phyloP scores from a whole-genome alignment of 139 green algal species.

The Mesotaenium endlicherianum region DNA sequence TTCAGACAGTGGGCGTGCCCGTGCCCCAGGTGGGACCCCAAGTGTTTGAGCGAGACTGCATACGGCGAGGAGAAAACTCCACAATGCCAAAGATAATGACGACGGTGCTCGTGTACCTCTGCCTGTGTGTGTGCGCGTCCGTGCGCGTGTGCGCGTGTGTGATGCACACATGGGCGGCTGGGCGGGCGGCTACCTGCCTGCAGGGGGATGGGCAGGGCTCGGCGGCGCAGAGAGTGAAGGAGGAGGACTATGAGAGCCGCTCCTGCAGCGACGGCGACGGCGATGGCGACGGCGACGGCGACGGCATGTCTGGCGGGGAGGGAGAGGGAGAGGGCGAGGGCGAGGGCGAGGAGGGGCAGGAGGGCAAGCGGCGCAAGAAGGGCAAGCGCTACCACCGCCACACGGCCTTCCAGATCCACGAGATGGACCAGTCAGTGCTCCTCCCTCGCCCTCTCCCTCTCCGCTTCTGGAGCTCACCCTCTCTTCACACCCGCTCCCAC shows the following conservation, averaged over 20 bases:
- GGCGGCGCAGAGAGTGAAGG: background rate
- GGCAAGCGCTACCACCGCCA: slow-evolving; percentile 28
- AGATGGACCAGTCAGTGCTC: background rate
- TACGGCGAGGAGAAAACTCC: too few species aligned
- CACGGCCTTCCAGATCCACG: slow-evolving; percentile 1
- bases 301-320: background rate
- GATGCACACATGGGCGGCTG: too few species aligned
- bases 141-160: too few species aligned
- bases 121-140: too few species aligned
- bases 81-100: too few species aligned
- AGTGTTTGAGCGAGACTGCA: too few species aligned
- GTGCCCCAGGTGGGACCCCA: too few species aligned
- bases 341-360: background rate
- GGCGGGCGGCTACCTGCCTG: too few species aligned
- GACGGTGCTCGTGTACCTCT: too few species aligned
- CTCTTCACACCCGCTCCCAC: background rate
- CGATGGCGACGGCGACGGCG: background rate
- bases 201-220: too few species aligned
- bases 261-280: slow-evolving; percentile 28
- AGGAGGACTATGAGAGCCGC: background rate
- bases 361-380: background rate
- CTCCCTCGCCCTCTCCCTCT: background rate
- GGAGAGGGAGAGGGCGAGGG: background rate
- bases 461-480: background rate
- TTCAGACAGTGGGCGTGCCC: too few species aligned